Conservation (phyloP, 371 early-diverging fungal species). For the Mucor mucedo region DNA sequence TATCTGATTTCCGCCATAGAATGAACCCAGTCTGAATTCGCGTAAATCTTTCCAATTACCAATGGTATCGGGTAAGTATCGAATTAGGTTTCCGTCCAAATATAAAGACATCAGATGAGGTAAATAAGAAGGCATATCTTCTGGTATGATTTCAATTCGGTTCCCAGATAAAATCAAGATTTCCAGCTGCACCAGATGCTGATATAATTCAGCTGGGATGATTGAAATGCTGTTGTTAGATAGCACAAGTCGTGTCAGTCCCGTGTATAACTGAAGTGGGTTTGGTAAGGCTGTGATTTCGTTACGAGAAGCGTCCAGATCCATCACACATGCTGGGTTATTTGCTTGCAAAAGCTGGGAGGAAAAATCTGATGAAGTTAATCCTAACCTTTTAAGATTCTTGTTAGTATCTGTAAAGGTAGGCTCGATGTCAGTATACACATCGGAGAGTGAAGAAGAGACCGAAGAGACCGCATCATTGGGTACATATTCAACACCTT, state of each 20-base stretch:
- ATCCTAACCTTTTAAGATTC: slow-evolving; percentile 4
- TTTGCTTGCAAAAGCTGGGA: neutral
- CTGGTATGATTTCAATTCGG: slow-evolving; percentile 46
- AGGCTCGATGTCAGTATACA: neutral
- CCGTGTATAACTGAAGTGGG: slow-evolving; percentile 25
- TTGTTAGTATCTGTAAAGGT: neutral
- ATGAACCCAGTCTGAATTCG: slow-evolving; percentile 59
- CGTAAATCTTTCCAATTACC: slow-evolving; percentile 49
- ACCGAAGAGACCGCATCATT: neutral
- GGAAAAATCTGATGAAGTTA: slow-evolving; percentile 14
- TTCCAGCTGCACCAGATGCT: slow-evolving; percentile 51
- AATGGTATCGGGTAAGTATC: slow-evolving; percentile 48
- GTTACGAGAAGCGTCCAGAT: slow-evolving; percentile 50
- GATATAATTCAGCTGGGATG: slow-evolving; percentile 56
- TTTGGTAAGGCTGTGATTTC: slow-evolving; percentile 39
- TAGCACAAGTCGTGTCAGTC: slow-evolving; percentile 53
- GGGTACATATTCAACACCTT: slow-evolving; percentile 3
- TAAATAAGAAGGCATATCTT: slow-evolving; percentile 46
- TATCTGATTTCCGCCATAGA: slow-evolving; percentile 61
- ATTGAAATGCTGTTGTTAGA: slow-evolving; percentile 54
- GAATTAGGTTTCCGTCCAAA: slow-evolving; percentile 56
- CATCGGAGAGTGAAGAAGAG: slow-evolving; percentile 8
- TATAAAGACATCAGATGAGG: slow-evolving; percentile 45
- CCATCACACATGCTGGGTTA: neutral
- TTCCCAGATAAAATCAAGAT: slow-evolving; percentile 61